phyloP scores from a whole-genome alignment of 257 asterid species.

The Cinchona pubescens region DNA sequence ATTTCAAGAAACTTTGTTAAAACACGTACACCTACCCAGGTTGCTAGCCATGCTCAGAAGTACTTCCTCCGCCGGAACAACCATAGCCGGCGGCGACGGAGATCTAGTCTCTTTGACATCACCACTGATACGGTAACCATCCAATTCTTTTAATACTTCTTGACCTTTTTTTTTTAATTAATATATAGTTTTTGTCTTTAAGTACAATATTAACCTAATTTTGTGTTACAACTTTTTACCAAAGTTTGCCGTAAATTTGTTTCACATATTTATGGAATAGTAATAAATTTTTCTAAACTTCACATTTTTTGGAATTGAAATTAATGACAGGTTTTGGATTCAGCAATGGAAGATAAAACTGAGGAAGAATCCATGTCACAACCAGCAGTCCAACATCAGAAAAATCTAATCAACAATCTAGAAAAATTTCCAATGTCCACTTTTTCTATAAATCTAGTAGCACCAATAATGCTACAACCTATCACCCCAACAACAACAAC shows the following conservation, averaged over 20 bases:
- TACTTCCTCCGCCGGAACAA: slow-evolving; percentile 85
- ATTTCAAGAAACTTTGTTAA: slow-evolving; percentile 88
- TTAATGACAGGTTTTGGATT: slow-evolving; percentile 38
- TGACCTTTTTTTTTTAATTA: not conserved
- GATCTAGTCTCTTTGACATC: slow-evolving; percentile 95
- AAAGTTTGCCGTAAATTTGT: too few relatives aligned
- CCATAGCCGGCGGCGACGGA: slow-evolving; percentile 79
- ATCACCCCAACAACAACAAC: slow-evolving; percentile 19
- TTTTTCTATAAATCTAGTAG: slow-evolving; percentile 36
- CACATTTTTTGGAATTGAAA: not conserved
- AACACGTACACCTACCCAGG: slow-evolving; percentile 94
- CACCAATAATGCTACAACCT: slow-evolving; percentile 26
- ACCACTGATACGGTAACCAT: slow-evolving; percentile 64
- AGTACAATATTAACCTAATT: too few relatives aligned
- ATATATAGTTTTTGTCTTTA: not conserved
- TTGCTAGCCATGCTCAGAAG: slow-evolving; percentile 98
- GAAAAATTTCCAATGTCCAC: slow-evolving; percentile 39
- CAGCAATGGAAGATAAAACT: slow-evolving; percentile 47
- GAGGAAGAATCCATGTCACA: slow-evolving; percentile 36
- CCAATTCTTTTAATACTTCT: not conserved
- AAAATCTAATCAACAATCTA: slow-evolving; percentile 29
- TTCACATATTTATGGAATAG: not conserved
- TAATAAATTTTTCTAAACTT: not conserved
- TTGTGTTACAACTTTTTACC: too few relatives aligned
- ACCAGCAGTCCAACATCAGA: slow-evolving; percentile 32